Conservation (phyloP, 2,329 filamentous ascomycete species). For the Fusarium sororula region DNA sequence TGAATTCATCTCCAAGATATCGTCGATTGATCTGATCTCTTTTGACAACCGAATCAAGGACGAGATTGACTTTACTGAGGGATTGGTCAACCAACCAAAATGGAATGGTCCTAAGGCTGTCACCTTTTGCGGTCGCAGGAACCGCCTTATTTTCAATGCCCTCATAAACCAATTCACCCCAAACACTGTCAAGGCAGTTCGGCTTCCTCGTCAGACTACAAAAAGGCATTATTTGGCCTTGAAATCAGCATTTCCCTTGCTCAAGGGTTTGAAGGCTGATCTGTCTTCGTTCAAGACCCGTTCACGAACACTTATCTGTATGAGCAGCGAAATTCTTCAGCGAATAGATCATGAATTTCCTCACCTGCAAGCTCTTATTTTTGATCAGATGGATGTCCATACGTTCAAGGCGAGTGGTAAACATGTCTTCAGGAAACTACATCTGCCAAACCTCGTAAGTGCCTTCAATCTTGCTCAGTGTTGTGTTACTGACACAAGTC, state of each 20-base stretch:
- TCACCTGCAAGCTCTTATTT: background rate
- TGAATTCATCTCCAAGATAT: fast-evolving
- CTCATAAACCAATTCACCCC: too few relatives aligned
- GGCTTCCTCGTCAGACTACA: fast-evolving
- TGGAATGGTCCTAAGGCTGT: too few relatives aligned
- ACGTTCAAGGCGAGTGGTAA: too few relatives aligned
- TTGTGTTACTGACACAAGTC: background rate
- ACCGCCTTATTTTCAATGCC: fast-evolving
- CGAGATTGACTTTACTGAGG: too few relatives aligned
- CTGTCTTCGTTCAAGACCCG: fast-evolving
- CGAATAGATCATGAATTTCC: fast-evolving
- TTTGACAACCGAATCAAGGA: too few relatives aligned
- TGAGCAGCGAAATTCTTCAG: background rate
- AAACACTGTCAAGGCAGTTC: too few relatives aligned
- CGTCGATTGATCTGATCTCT: too few relatives aligned
- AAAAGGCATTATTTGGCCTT: fast-evolving
- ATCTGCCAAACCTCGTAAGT: background rate
- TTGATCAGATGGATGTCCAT: background rate
- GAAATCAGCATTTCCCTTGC: too few relatives aligned
- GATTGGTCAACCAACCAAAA: fast-evolving
- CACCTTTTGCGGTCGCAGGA: fast-evolving
- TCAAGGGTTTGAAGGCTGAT: too few relatives aligned
- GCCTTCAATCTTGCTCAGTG: background rate
- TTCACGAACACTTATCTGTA: background rate
- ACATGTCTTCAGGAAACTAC: too few relatives aligned